phyloP scores from a whole-genome alignment of 441 rosid species.

The Pelargonium australe region DNA sequence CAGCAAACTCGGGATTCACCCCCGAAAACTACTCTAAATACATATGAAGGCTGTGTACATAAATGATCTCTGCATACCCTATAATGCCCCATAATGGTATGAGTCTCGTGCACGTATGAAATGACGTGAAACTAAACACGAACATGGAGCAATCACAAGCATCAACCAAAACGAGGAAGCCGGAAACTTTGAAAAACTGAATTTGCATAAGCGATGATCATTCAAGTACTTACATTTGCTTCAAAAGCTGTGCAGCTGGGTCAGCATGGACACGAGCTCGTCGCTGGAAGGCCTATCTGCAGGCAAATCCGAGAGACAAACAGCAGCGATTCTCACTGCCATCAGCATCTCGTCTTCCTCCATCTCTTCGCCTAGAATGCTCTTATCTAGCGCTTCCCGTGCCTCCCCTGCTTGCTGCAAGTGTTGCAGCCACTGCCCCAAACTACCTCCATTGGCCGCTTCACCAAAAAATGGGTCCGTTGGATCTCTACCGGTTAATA shows the following conservation, averaged over 20 bases:
- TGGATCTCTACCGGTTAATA: constrained; percentile 80
- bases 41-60: background rate
- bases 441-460: constrained; percentile 51
- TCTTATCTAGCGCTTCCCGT: constrained; percentile 72
- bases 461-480: constrained; percentile 56
- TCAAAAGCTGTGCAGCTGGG: constrained; percentile 91
- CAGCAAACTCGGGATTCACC: background rate
- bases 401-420: constrained; percentile 87
- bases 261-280: constrained; percentile 87
- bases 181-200: constrained; percentile 6
- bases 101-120: background rate
- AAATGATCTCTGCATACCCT: background rate
- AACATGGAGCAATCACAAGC: constrained; percentile 6
- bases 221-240: constrained; percentile 27
- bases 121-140: constrained; percentile 5
- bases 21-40: background rate
- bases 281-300: constrained; percentile 92
- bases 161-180: constrained; percentile 9
- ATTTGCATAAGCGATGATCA: constrained; percentile 13
- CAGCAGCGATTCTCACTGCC: constrained; percentile 79
- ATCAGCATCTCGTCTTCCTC: constrained; percentile 97
- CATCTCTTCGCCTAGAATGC: constrained; percentile 75
- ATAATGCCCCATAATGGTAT: background rate
- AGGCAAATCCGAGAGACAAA: constrained; percentile 80
- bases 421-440: constrained; percentile 78